Evolutionary conservation across 2,329 filamentous ascomycete species (phyloP).

Genomic region (Colletotrichum eremochloae): DNA sequence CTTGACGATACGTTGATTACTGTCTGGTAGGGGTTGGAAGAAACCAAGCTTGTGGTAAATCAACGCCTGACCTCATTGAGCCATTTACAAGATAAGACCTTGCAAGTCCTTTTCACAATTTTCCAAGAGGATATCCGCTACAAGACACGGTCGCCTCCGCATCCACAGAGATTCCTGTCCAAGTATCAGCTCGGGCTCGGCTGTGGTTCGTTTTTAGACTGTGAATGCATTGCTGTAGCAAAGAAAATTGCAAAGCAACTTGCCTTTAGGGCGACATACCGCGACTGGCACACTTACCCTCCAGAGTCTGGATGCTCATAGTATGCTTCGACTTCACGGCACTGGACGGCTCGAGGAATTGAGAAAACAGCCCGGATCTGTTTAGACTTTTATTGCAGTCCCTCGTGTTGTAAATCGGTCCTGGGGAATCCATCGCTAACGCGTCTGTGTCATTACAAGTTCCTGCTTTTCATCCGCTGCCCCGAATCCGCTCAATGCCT

Average conservation of each 20-base stretch:
- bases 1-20: not conserved
- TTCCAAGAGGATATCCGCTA: not conserved
- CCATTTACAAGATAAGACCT: not conserved
- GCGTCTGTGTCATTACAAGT: not conserved
- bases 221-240: not conserved
- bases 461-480: not conserved
- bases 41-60: not conserved
- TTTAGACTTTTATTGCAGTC: slow-evolving; percentile 8
- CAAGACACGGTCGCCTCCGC: not conserved
- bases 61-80: not conserved
- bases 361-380: not conserved
- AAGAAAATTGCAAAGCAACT: not conserved
- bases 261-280: not conserved
- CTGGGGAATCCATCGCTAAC: not conserved
- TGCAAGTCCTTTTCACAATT: not conserved
- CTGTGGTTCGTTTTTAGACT: not conserved
- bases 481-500: slow-evolving; percentile 56
- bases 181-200: not conserved
- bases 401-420: not conserved
- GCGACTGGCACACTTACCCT: not conserved
- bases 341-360: too few relatives aligned
- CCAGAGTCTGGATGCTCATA: not conserved
- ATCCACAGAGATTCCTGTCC: not conserved
- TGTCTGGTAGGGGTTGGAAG: not conserved
- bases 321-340: not conserved